A percentile compares a stretch with the other conserved stretches of the same genome.
These are phyloP conservation scores for Aspergillus luchuensis DNA, from an alignment of 2,329 filamentous ascomycete species.

Conservation along the genomic window DNA sequence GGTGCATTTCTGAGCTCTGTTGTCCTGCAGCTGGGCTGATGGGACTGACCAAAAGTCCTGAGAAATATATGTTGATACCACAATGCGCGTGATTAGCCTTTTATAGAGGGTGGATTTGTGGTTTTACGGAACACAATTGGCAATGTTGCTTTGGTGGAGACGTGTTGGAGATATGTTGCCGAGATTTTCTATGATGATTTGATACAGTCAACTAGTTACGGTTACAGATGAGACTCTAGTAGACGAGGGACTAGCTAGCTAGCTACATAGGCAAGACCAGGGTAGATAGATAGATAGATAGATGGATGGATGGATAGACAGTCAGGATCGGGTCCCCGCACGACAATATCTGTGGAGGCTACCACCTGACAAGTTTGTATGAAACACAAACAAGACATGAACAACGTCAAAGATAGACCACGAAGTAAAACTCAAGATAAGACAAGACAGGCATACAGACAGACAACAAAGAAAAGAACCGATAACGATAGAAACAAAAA, in stretches of 20 bases:
- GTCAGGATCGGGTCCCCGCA: not conserved
- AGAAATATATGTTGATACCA: conserved; percentile 1
- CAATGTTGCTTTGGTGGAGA: not conserved
- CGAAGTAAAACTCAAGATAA: not conserved
- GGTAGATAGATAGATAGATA: not conserved
- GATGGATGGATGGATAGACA: not conserved
- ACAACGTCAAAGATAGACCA: not conserved
- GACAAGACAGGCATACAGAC: not conserved
- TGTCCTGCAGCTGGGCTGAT: conserved; percentile 14
- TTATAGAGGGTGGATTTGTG: not conserved
- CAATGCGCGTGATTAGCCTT: not conserved
- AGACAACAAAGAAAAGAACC: not conserved
- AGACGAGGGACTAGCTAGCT: not conserved
- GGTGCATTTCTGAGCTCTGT: not conserved
- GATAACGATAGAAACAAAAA: not conserved
- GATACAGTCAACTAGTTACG: not conserved
- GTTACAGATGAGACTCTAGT: not conserved
- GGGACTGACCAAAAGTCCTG: conserved; percentile 2
- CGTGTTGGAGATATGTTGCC: not conserved
- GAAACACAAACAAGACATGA: not conserved
- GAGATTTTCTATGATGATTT: not conserved
- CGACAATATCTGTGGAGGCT: not conserved
- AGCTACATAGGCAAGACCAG: not conserved
- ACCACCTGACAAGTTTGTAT: not conserved
- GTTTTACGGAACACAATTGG: not conserved